Evolutionary conservation across 352 stramenopile species (phyloP), one percentile per base, ranked within the genome.

Genomic region (Phytopythium oedochilum): DNA sequence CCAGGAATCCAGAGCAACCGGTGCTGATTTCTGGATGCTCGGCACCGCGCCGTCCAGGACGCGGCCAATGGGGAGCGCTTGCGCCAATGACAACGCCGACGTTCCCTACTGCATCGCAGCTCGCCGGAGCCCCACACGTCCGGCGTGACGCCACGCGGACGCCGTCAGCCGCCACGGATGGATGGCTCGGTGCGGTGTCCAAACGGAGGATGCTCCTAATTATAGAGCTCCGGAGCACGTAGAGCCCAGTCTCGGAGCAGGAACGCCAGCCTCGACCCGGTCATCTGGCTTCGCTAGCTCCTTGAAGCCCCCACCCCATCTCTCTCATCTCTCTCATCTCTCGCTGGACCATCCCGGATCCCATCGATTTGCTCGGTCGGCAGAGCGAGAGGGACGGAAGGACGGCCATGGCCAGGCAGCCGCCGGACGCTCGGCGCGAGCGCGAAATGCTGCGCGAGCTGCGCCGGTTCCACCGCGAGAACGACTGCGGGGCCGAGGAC

Each of bases 361-460:
- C n/a, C n/a, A n/a, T n/a, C n/a, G n/a, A n/a, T 34, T 34, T 10
- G 29, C 29, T 34, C 29, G 29, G 29, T 34, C 29, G 5, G n/a
- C 28, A n/a, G 23, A 48, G 36, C 10, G 42, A 48, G 22, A 6
- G 2, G 14, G 12, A 20, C 9, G 5, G 20, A 45, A 31, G 42
- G 28, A 23, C 8, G 23, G 59, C 55, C 43, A 55, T 61, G 20
- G 45, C 55, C 51, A 47, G 49, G 31, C 67, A 53, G 22, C 53
- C 55, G 36, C 49, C 18, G 40, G 58, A 69, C 31, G 59, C 52
- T 22, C 68, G 67, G 29, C 75, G 81, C 39, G 81, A 89, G 66
- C 68, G 68, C 29, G 67, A 79, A 38, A 94, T 94, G 84, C 68
- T 89, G 38, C 38, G 64, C 10, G 84, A 91, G 59, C 75, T 94